Base-by-base conservation (phyloP, 768 basidiomycete species). In the Lactarius trivialis region DNA sequence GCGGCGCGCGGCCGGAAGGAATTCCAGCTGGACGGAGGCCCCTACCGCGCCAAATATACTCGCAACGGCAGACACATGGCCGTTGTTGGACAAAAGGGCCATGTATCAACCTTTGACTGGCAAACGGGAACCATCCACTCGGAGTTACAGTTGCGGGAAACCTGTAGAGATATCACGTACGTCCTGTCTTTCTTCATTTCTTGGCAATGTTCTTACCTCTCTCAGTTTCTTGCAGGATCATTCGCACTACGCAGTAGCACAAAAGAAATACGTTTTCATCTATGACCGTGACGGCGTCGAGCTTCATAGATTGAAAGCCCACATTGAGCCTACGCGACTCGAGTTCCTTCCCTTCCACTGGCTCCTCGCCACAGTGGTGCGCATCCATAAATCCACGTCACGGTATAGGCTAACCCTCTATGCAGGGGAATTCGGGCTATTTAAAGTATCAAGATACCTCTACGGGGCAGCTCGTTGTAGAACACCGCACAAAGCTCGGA, bases 381-480 rank as follows among this genome's bases (percentile, higher is more conserved):
- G 89, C 32, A 15, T 24, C 21, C 32, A 24, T 36, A 14, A 17
- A 26, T 37, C n/a, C 24, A 11, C 17, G 9, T 50, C 7, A 21
- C 21, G 1, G 56, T 55, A 32, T 21, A 55, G 48, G 32, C 53
- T 51, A 54, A 55, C 64, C 43, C 58, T 36, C 28, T 50, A 2
- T 62, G 14, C 62, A 85, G 91, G 92, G 94, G 7, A 90, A 94
- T 70, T 77, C 91, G 15, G 96, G 97, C 2, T 91, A 86, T 73
- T 79, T 98, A 0, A 95, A 95, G 76, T 99, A 98, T 75, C 93
- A 96, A 76, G 97, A 99, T 71, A 95, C 92, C 0, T 93, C 96
- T 4, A 98, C 93, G 0, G 97, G 97, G 14, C 80, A 85, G 58
- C 79, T 97, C 41, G 78, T 98, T 36, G 84, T 85, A 39, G 87